Percentiles rank a stretch among this genome's conserved stretches.
These are phyloP conservation scores for Yamadazyma friedrichii DNA, from an alignment of 1,139 yeast genomes.

Conservation along the genomic window DNA sequence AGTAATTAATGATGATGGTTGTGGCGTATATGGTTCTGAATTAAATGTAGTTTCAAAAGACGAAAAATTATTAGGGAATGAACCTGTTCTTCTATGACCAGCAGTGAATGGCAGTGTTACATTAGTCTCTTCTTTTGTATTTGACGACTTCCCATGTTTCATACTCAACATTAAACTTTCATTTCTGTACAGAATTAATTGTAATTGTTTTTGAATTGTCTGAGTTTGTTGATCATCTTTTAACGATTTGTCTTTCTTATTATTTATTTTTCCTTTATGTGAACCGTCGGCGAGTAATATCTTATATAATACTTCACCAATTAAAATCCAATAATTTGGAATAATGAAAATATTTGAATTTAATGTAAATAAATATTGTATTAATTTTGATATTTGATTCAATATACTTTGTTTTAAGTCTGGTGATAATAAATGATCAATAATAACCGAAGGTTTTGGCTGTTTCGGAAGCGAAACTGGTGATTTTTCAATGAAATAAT, in stretches of 20 bases:
- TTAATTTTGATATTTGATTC: constrained; percentile 27
- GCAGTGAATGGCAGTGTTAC: constrained; percentile 65
- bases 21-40: not conserved
- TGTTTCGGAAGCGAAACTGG: constrained; percentile 11
- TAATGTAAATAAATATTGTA: constrained; percentile 52
- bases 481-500: constrained; percentile 30
- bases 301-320: constrained; percentile 43
- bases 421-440: constrained; percentile 12
- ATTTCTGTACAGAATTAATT: constrained; percentile 63
- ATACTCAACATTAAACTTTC: constrained; percentile 64
- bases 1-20: not conserved
- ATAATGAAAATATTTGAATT: constrained; percentile 74
- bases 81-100: constrained; percentile 13
- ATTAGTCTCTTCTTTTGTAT: constrained; percentile 46
- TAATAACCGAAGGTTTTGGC: constrained; percentile 1
- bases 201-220: constrained; percentile 50
- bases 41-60: constrained; percentile 5
- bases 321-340: constrained; percentile 68
- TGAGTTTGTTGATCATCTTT: constrained; percentile 13
- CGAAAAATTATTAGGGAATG: constrained; percentile 12
- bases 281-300: constrained; percentile 31
- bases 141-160: constrained; percentile 14
- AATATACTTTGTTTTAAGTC: constrained; percentile 24
- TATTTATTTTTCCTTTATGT: not conserved
- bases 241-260: not conserved